Evolutionary conservation across 2,329 filamentous ascomycete genomes (phyloP), one percentile per base, ranked within the genome.

Genomic region (Hypoxylon sp.): DNA sequence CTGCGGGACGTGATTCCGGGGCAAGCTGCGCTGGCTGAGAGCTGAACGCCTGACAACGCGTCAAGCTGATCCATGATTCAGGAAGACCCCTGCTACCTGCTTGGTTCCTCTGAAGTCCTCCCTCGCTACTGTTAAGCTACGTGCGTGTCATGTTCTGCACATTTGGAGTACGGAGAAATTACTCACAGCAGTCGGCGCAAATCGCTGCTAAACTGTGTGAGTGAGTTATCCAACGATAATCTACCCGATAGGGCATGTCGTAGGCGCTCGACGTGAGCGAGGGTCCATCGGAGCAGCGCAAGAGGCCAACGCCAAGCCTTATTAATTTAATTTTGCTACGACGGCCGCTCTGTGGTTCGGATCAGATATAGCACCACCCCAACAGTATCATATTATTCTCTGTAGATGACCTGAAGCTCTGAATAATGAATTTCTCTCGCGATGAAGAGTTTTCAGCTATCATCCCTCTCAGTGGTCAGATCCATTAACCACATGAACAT

Each of bases 351-450:
- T 26, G 32, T 33, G 60, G 58, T 55, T 48, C 52, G 65, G 65
- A 46, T 61, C 63, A 63, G 52, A 66, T 68, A 68, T 68, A 68
- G 63, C 55, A 68, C 48, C 50, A 63, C 42, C 51, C 66, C 63
- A 68, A 64, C 63, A 50, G 52, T 46, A 66, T 32, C 24, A 58
- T 63, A 50, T 49, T 61, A 33, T 61, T 63, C 24, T 64, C 30
- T 48, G 49, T 51, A 50, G 48, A 51, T 20, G 51, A 65, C 24
- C 20, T 32, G 48, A 56, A 68, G 32, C 59, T 66, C 26, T 68
- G 66, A 66, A 61, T 66, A 68, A 66, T 66, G 32, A 59, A 61
- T 64, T 68, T 63, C 16, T 44, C 55, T 58, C 33, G 50, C 36
- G 56, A 36, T 33, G 51, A 57, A 54, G 52, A 66, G 22, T 44